These are phyloP conservation scores for Cryptococcus wingfieldii DNA, from an alignment of 1,284 basidiomycete genomes.

Conservation along the genomic window DNA sequence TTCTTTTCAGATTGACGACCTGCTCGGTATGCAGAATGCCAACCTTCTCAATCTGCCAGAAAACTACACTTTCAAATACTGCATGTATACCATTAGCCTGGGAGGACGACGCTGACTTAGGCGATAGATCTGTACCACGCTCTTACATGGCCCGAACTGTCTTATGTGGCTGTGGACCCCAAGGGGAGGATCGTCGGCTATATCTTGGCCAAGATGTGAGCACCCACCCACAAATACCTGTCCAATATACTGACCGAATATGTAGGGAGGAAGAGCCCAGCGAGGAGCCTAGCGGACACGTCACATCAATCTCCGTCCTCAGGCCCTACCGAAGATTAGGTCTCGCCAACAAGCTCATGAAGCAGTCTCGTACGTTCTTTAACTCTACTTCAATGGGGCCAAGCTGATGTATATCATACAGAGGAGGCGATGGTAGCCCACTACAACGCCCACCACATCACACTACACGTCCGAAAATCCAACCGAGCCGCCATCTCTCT, in stretches of 20 bases:
- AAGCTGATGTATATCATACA: constrained; percentile 35
- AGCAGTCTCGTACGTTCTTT: constrained; percentile 65
- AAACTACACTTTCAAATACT: constrained; percentile 79
- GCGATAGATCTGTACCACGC: constrained; percentile 76
- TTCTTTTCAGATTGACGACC: constrained; percentile 54
- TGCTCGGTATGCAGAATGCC: constrained; percentile 86
- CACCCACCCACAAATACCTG: background rate
- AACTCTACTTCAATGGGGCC: background rate
- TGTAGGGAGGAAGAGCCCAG: constrained; percentile 66
- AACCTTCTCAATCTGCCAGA: constrained; percentile 83
- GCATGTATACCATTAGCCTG: constrained; percentile 53
- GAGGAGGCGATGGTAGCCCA: constrained; percentile 82
- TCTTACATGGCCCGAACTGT: constrained; percentile 88
- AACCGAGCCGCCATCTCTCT: constrained; percentile 78
- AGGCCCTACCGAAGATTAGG: constrained; percentile 78
- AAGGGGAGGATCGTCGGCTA: constrained; percentile 60
- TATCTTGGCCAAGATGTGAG: constrained; percentile 91
- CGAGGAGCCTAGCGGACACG: constrained; percentile 69
- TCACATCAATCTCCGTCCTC: constrained; percentile 86
- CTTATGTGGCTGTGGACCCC: constrained; percentile 87
- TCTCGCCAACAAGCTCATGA: constrained; percentile 81
- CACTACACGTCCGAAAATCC: constrained; percentile 79
- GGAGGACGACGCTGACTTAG: background rate
- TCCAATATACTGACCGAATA: background rate
- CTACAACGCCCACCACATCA: constrained; percentile 71